A percentile compares a stretch with the other conserved stretches of the same genome.
phyloP scores from a whole-genome alignment of 75 land plant species.

The Pinus tabuliformis region DNA sequence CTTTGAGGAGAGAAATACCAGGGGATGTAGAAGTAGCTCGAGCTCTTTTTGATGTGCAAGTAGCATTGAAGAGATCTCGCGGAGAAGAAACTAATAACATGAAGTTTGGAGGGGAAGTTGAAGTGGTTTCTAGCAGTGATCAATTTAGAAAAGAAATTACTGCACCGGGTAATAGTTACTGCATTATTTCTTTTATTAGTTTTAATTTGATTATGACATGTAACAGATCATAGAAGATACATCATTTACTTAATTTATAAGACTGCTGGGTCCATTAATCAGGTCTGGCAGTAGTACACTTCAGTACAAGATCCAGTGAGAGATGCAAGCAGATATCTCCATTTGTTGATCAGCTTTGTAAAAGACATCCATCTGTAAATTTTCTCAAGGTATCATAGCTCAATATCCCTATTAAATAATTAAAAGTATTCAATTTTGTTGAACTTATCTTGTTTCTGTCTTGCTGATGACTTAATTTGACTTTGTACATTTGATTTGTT shows the following conservation, averaged over 20 bases:
- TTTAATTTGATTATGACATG: neutral
- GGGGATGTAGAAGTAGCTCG: constrained; percentile 65
- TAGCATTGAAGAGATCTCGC: constrained; percentile 52
- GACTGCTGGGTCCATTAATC: constrained; percentile 11
- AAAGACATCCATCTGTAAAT: constrained; percentile 55
- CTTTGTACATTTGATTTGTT: neutral
- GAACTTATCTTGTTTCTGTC: neutral
- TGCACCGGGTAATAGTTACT: constrained; percentile 23
- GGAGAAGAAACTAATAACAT: constrained; percentile 55
- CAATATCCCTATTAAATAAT: neutral
- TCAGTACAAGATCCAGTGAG: constrained; percentile 38
- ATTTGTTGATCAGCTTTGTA: constrained; percentile 55
- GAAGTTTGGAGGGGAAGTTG: constrained; percentile 59
- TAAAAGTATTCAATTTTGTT: neutral
- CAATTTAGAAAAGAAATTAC: constrained; percentile 43
- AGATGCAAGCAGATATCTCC: constrained; percentile 39
- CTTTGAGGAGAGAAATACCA: constrained; percentile 58
- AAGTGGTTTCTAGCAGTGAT: constrained; percentile 42
- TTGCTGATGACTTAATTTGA: neutral
- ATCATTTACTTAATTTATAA: neutral
- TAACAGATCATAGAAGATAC: neutral
- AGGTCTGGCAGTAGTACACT: constrained; percentile 77
- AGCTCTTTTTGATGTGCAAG: constrained; percentile 64
- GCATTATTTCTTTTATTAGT: constrained; percentile 4
- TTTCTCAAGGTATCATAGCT: constrained; percentile 61